A percentile compares a stretch with the other conserved stretches of the same genome.
These are phyloP conservation scores for Dothistroma pini DNA, from an alignment of 2,329 filamentous ascomycete genomes.

Conservation along the genomic window DNA sequence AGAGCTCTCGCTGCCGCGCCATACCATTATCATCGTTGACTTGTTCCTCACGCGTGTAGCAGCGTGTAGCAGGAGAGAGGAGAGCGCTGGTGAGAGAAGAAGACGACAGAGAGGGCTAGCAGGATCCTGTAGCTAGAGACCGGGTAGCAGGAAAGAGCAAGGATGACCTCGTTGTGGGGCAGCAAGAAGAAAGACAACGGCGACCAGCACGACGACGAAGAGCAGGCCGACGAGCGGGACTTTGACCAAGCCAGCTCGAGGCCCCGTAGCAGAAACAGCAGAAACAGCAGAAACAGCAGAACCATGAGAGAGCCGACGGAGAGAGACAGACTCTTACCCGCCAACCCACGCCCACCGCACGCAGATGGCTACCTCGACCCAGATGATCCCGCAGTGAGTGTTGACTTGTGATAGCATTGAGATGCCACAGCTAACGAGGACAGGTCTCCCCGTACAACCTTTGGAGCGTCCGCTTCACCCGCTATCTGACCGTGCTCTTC, in stretches of 20 bases:
- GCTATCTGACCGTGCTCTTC: constrained; percentile 74
- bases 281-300: constrained; percentile 9
- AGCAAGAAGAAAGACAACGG: constrained; percentile 46
- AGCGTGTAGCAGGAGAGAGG: background rate
- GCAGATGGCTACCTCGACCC: constrained; percentile 68
- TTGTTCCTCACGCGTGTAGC: background rate
- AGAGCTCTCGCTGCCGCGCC: background rate
- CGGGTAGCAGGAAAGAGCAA: background rate
- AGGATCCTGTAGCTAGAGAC: background rate
- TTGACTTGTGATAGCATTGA: background rate
- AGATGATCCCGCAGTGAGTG: constrained; percentile 72
- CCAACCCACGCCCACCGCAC: constrained; percentile 53
- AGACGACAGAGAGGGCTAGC: background rate
- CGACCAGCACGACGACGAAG: constrained; percentile 32
- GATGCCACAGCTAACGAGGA: constrained; percentile 20
- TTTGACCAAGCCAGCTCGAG: constrained; percentile 14
- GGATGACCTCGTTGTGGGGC: constrained; percentile 50
- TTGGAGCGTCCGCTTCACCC: constrained; percentile 78
- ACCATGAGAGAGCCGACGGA: constrained; percentile 52
- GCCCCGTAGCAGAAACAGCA: constrained; percentile 18
- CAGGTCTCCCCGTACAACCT: constrained; percentile 86
- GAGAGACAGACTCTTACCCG: constrained; percentile 63
- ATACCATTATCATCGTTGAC: background rate
- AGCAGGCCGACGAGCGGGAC: constrained; percentile 30
- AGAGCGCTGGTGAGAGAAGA: background rate